phyloP scores from a whole-genome alignment of 257 asterid genomes.

The Fraxinus cuspidata region DNA sequence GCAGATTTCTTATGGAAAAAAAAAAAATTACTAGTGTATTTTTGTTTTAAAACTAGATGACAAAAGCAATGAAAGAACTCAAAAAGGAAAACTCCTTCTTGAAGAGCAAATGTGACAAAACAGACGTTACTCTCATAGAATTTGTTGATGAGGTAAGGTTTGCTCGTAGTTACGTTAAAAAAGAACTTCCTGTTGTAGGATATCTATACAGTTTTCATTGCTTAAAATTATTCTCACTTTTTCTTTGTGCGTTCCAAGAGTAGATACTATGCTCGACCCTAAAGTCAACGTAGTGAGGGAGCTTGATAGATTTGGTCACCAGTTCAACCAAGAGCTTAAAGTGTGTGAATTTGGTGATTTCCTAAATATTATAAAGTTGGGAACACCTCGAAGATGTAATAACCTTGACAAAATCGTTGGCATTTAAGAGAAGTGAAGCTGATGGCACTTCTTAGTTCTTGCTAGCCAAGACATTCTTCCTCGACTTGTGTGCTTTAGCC shows the following conservation, averaged over 20 bases:
- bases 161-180: background rate
- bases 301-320: background rate
- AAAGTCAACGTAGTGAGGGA: background rate
- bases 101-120: constrained; percentile 77
- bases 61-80: constrained; percentile 84
- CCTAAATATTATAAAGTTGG: too few relatives aligned
- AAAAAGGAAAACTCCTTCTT: constrained; percentile 84
- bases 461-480: too few relatives aligned
- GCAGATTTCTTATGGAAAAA: background rate
- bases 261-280: background rate
- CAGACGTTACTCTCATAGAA: constrained; percentile 84
- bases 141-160: constrained; percentile 83
- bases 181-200: background rate
- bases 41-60: constrained; percentile 60
- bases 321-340: background rate
- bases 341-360: background rate
- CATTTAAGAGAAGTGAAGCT: too few relatives aligned
- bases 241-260: background rate
- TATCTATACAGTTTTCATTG: background rate
- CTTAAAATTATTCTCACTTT: background rate
- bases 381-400: too few relatives aligned
- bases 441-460: too few relatives aligned
- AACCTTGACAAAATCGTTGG: too few relatives aligned
- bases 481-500: too few relatives aligned
- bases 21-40: background rate